These are phyloP conservation scores for Lagerstroemia speciosa DNA, from an alignment of 345 rosid genomes.

Conservation along the genomic window DNA sequence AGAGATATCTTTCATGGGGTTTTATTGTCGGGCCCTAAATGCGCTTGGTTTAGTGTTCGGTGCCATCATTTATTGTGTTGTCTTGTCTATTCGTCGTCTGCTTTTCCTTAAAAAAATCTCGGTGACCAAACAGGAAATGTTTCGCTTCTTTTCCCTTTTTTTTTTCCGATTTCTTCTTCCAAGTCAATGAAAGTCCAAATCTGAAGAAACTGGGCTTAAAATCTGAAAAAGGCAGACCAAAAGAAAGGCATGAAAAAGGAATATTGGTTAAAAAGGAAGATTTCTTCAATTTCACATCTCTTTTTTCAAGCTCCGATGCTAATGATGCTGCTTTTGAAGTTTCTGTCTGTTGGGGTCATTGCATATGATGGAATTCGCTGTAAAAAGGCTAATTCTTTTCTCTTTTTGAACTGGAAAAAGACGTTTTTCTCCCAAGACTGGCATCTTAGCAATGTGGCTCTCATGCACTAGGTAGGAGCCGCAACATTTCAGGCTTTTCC, in stretches of 20 bases:
- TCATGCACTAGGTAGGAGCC: not conserved
- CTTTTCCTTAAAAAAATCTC: not conserved
- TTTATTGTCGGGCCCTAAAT: not conserved
- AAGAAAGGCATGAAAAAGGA: not conserved
- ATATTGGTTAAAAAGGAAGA: not conserved
- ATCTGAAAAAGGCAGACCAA: not conserved
- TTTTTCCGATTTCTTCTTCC: not conserved
- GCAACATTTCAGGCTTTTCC: not conserved
- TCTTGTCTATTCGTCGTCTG: not conserved
- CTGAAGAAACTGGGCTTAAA: no score
- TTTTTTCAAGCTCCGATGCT: not conserved
- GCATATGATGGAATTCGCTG: not conserved
- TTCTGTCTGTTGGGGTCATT: not conserved
- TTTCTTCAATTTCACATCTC: not conserved
- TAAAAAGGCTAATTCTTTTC: not conserved
- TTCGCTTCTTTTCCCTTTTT: not conserved
- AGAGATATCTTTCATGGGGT: not conserved
- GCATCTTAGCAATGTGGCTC: not conserved
- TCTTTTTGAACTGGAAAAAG: not conserved
- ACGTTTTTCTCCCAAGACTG: not conserved
- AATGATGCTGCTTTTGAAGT: slow-evolving; percentile 3
- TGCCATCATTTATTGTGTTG: not conserved
- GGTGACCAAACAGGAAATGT: not conserved
- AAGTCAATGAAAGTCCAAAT: not conserved
- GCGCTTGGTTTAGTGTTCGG: not conserved